Base-by-base conservation (phyloP, 2,329 filamentous ascomycete species). In the Volutella citrinella region DNA sequence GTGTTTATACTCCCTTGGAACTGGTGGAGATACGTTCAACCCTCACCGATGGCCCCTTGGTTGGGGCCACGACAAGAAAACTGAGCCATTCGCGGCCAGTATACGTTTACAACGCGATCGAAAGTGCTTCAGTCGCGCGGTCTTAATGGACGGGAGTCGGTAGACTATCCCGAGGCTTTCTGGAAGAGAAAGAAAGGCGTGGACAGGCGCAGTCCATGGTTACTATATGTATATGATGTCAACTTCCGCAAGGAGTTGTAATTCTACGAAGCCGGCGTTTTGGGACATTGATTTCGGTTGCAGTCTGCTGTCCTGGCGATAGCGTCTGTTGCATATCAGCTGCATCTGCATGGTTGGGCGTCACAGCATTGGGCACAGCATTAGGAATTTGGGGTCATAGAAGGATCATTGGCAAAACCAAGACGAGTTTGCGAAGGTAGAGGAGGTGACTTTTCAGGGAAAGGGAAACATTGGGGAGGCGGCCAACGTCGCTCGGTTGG, bases 71-170 rank as follows among this genome's bases (percentile, higher is more conserved):
- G 41, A 37, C 45, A 26, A 32, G 46, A 27, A 45, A 42, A 35
- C 32, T n/a, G n/a, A 25, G 42, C 41, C 38, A 40, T 34, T 10
- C 25, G 27, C 31, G 45, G 34, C 16, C 30, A 46, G 48, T 46
- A 50, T 49, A 52, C 49, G 50, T 53, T 53, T 51, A 43, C 35
- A 32, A 39, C 38, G 43, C 45, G 50, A 52, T 53, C 42, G 50
- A 53, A 53, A 53, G 50, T 48, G 50, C 50, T 53, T 53, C 50
- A 31, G 47, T 42, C 50, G 50, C 39, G 49, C 31, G 38, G 33
- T 34, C 41, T 49, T 34, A 43, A 51, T 43, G 51, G 25, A 51
- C 36, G 47, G 38, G 48, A 27, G 41, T 40, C 27, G 21, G 35
- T 41, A 48, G 34, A 35, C 36, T 36, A 35, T 26, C 26, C 30